Percentiles rank a stretch among this genome's conserved stretches.
These are phyloP conservation scores for Aphanomyces euteiches DNA, from an alignment of 352 stramenopile genomes.

Conservation along the genomic window DNA sequence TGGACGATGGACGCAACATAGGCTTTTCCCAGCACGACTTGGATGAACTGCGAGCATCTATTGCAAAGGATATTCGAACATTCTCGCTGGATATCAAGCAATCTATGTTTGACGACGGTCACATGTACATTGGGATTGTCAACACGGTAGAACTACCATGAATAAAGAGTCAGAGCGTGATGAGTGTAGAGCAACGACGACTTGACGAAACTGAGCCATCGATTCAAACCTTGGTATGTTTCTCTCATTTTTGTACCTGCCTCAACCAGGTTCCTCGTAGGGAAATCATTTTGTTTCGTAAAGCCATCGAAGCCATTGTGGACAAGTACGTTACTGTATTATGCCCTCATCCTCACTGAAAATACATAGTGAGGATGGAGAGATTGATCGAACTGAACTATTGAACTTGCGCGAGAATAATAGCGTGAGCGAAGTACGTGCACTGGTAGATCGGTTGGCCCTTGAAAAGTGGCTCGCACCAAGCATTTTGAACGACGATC, in stretches of 20 bases:
- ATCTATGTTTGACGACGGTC: constrained; percentile 75
- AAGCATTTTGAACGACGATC: constrained; percentile 41
- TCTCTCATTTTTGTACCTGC: background rate
- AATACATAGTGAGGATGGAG: constrained; percentile 50
- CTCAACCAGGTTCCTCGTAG: background rate
- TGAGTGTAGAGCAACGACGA: constrained; percentile 60
- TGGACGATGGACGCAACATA: constrained; percentile 3
- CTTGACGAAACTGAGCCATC: constrained; percentile 66
- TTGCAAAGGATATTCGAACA: constrained; percentile 51
- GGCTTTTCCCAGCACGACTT: constrained; percentile 39
- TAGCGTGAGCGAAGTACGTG: constrained; percentile 58
- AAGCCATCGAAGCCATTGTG: constrained; percentile 75
- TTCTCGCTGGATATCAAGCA: constrained; percentile 73
- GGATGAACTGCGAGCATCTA: constrained; percentile 59
- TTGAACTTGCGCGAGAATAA: constrained; percentile 71
- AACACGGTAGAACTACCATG: constrained; percentile 51
- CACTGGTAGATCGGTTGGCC: constrained; percentile 59
- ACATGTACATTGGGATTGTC: constrained; percentile 74
- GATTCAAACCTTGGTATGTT: constrained; percentile 56
- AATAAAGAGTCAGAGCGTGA: background rate
- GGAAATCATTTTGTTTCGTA: constrained; percentile 82
- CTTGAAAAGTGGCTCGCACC: constrained; percentile 66
- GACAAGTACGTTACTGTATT: constrained; percentile 42
- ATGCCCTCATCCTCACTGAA: too few relatives aligned
- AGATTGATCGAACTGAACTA: constrained; percentile 56